Evolutionary conservation across 2,329 filamentous ascomycete genomes (phyloP).

Genomic region (Ophiocordyceps polyrhachis-furcata): DNA sequence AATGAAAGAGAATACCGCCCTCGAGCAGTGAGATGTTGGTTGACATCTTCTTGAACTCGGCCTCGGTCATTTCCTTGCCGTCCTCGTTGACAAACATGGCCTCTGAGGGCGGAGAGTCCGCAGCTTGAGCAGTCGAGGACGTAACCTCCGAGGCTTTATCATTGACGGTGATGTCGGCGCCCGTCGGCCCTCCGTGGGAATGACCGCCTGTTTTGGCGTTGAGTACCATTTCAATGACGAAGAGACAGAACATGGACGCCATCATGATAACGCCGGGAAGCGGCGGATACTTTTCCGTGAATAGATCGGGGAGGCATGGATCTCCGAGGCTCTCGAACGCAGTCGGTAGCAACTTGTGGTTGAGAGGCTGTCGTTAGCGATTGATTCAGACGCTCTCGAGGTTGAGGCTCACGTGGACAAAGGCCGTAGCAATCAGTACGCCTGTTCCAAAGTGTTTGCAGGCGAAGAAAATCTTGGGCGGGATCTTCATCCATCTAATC

Average conservation of each 20-base stretch:
- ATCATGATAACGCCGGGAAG: slow-evolving; percentile 49
- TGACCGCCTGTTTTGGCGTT: slow-evolving; percentile 40
- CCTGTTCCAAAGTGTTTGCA: slow-evolving; percentile 53
- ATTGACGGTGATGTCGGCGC: slow-evolving; percentile 7
- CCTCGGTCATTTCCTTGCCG: slow-evolving; percentile 24
- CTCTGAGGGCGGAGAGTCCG: slow-evolving; percentile 4
- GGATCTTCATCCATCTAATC: slow-evolving; percentile 37
- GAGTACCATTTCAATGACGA: slow-evolving; percentile 43
- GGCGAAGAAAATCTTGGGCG: slow-evolving; percentile 37
- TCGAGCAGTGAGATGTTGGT: slow-evolving; percentile 60
- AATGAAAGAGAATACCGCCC: slow-evolving; percentile 63
- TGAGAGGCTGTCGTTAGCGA: slow-evolving; percentile 1
- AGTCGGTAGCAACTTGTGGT: slow-evolving; percentile 32
- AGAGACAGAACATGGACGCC: slow-evolving; percentile 39
- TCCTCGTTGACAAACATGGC: slow-evolving; percentile 14
- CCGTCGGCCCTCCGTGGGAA: slow-evolving; percentile 37
- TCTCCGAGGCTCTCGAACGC: slow-evolving; percentile 34
- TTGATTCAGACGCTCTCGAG: too few species aligned
- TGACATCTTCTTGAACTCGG: slow-evolving; percentile 40
- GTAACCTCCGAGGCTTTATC: not conserved
- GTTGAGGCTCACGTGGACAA: slow-evolving; percentile 38
- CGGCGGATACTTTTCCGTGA: slow-evolving; percentile 39
- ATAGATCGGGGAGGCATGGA: slow-evolving; percentile 39
- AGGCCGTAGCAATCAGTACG: slow-evolving; percentile 53
- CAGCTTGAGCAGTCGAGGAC: slow-evolving; percentile 6